Evolutionary conservation across 208 protist genomes (phyloP), one percentile per base, ranked within the genome.

Genomic region (Lotmaria passim): DNA sequence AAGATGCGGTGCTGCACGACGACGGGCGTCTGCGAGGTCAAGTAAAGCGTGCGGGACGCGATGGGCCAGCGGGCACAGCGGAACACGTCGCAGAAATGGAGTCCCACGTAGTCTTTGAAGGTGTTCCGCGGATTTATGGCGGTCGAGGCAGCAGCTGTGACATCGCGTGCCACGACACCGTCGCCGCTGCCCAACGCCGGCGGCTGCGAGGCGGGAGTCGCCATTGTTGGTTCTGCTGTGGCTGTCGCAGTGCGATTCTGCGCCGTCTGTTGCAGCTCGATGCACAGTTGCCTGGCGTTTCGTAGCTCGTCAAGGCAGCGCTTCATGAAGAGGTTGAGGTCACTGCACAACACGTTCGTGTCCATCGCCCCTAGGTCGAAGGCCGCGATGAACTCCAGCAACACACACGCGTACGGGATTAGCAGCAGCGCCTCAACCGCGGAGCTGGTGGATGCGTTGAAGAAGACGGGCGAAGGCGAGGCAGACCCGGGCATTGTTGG

Each of bases 311-410:
- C 63, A 3, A 77, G 28, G 46, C 28, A 65, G 23, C 31, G 62
- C 17, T 33, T 31, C 10, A 66, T 46, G 50, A 67, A 61, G 7
- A 10, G 24, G 47, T 28, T 28, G 34, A 77, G 65, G 30, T 77
- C 71, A 34, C 26, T 52, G 7, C 57, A 66, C 48, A 77, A 53
- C 7, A 65, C 62, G 28, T 46, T 26, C 28, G 0, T 38, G 57
- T 77, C 71, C 38, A 28, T 30, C 28, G 58, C 63, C 30, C 71
- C 63, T 7, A 71, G 53, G 51, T 74, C 47, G 24, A 75, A 80
- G 6, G 61, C n/a, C 30, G 79, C 82, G 26, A 89, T 68, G 53
- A 91, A 89, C 68, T 90, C 85, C 0, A 93, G 46, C 61, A 93
- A 61, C n/a, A 87, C 72, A 24, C 67, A 88, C 11, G 69, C 47